A percentile compares a stretch with the other conserved stretches of the same genome.
Conservation (phyloP, 805 yeast genomes). For the Starmerella gropengiesseri region DNA sequence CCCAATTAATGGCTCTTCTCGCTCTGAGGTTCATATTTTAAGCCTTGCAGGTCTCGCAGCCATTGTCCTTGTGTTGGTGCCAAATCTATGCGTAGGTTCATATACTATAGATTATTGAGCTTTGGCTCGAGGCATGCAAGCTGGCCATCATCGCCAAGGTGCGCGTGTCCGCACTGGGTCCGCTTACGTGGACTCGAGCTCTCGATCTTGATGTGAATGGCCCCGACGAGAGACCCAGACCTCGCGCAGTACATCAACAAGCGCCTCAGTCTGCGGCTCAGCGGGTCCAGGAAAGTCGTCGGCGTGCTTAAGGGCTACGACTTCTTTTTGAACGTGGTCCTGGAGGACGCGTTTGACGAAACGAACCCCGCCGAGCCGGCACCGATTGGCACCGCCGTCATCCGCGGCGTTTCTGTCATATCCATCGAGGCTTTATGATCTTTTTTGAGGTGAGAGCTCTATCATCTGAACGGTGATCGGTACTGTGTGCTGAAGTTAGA, state of each 20-base stretch:
- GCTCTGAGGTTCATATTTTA: too few species aligned
- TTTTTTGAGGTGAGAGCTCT: too few species aligned
- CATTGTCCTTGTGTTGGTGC: too few species aligned
- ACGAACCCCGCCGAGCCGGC: constrained; percentile 39
- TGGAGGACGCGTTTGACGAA: constrained; percentile 62
- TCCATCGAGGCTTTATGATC: constrained; percentile 37
- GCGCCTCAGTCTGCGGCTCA: constrained; percentile 58
- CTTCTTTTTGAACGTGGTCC: constrained; percentile 57
- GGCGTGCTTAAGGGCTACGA: constrained; percentile 84
- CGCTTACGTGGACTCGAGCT: neutral
- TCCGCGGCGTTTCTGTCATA: constrained; percentile 70
- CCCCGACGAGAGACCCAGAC: constrained; percentile 26
- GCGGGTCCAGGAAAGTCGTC: constrained; percentile 66
- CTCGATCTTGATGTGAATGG: too few species aligned
- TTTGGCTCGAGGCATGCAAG: too few species aligned
- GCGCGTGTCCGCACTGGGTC: neutral
- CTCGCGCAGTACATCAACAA: constrained; percentile 63
- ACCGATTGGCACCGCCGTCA: constrained; percentile 54
- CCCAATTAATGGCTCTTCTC: too few species aligned
- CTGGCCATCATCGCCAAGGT: too few species aligned
- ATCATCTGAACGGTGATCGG: too few species aligned
- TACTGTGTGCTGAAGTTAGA: too few species aligned
- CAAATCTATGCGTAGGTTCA: too few species aligned
- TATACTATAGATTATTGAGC: too few species aligned
- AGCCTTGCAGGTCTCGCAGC: too few species aligned